phyloP scores from a whole-genome alignment of 2,329 filamentous ascomycete species.

The Orbilia quercus region DNA sequence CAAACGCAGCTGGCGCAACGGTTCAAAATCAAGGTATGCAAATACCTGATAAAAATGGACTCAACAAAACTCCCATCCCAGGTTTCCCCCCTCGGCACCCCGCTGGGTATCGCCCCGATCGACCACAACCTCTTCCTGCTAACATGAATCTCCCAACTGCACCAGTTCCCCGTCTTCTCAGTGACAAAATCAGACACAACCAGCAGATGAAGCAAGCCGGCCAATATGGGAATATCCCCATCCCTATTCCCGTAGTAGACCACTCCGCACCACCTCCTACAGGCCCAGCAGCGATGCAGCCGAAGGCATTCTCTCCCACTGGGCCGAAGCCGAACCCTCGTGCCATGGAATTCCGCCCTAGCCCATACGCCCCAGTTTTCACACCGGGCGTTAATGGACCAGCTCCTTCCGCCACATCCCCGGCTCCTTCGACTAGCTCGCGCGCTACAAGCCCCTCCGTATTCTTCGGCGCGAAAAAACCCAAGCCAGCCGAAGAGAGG shows the following conservation, averaged over 20 bases:
- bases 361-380: conserved; percentile 57
- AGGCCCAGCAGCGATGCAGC: conserved; percentile 70
- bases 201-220: conserved; percentile 67
- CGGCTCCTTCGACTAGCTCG: conserved; percentile 64
- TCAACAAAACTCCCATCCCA: conserved; percentile 46
- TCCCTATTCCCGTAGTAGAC: conserved; percentile 63
- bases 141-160: conserved; percentile 50
- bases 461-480: conserved; percentile 78
- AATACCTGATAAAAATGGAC: conserved; percentile 49
- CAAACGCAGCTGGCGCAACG: conserved; percentile 14
- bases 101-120: conserved; percentile 47
- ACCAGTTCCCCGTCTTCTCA: conserved; percentile 61
- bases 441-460: conserved; percentile 66
- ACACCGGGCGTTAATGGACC: conserved; percentile 59
- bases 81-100: conserved; percentile 52
- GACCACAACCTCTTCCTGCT: conserved; percentile 47
- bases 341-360: conserved; percentile 83
- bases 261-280: conserved; percentile 79
- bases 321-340: conserved; percentile 78
- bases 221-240: conserved; percentile 65
- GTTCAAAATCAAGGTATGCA: conserved; percentile 33
- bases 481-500: conserved; percentile 70
- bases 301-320: conserved; percentile 63
- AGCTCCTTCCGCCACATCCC: conserved; percentile 67
- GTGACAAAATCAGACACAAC: conserved; percentile 65